A percentile compares a stretch with the other conserved stretches of the same genome.
phyloP scores from a whole-genome alignment of 176 grass and related monocot genomes.

The Bromus sterilis region DNA sequence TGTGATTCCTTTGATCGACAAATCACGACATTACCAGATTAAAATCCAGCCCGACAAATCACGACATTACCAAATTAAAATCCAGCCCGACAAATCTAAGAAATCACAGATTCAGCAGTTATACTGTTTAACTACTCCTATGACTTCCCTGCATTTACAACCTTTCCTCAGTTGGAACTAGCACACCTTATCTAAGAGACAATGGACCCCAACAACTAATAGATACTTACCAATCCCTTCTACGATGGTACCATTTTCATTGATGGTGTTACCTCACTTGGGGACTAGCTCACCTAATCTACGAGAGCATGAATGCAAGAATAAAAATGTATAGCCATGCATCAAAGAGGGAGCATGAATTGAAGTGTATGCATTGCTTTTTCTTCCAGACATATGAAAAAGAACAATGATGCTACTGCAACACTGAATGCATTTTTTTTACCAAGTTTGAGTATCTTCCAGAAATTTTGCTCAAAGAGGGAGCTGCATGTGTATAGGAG shows the following conservation, averaged over 20 bases:
- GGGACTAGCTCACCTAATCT: constrained; percentile 8
- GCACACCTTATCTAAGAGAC: constrained; percentile 1
- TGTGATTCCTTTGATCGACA: not conserved
- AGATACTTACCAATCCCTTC: not conserved
- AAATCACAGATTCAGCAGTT: not conserved
- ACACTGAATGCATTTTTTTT: not conserved
- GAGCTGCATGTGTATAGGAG: not conserved
- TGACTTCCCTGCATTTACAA: not conserved
- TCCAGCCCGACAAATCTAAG: not conserved
- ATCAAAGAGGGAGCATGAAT: not conserved
- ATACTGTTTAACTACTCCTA: not conserved
- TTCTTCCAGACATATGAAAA: not conserved
- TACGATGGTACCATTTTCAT: constrained; percentile 12
- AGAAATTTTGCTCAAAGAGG: not conserved
- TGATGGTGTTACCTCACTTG: not conserved
- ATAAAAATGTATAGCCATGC: not conserved
- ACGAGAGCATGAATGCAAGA: not conserved
- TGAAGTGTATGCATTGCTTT: not conserved
- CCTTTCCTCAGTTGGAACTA: constrained; percentile 11
- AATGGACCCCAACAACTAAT: not conserved
- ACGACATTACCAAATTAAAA: not conserved
- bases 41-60: constrained; percentile 12
- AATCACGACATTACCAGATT: not conserved
- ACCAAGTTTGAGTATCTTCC: not conserved
- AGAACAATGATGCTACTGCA: not conserved